Base-by-base conservation (phyloP, 495 filamentous ascomycete genomes). In the Neurospora tetraspora region DNA sequence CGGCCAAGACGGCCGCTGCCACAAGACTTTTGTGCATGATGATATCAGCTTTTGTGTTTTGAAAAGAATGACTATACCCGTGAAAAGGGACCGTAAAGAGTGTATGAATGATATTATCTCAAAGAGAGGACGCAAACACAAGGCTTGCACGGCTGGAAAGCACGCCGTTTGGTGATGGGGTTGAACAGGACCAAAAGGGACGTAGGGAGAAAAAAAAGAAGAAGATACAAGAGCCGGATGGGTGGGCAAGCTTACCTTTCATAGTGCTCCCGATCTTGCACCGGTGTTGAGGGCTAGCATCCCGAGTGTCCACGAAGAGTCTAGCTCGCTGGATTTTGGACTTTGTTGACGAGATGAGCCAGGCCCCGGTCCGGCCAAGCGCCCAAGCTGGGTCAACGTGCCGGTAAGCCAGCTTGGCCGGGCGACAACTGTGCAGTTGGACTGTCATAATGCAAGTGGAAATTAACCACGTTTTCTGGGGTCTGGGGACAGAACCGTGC, bases 101-200 rank as follows among this genome's bases (percentile, higher is more conserved):
- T 71, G 81, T 79, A 34, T 65, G 74, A 71, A 71, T 77, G 74
- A 70, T 78, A 77, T 72, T 68, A 73, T 68, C 74, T 76, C 76
- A 77, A 83, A 70, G 83, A 85, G 79, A 81, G 83, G 82, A 85
- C 83, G 83, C 82, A 85, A 82, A 83, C 83, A 76, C 79, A 77
- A 78, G 65, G 80, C 74, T 81, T 80, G 81, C 74, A 81, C 80
- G 78, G 80, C 80, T 78, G 73, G 75, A 80, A 73, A 76, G 71
- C 76, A 79, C 74, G 81, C 77, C 81, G 80, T 77, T 76, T 61
- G 70, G 45, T 82, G 40, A 65, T 79, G 71, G 77, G 78, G 76
- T 79, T 81, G 74, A 77, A 74, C 40, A 71, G 31, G 68, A 75
- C 74, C 37, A 70, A 76, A 65, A 34, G 68, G 72, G 75, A 72